Evolutionary conservation across 805 yeast species (phyloP), one percentile per base, ranked within the genome.

Genomic region (Martiniozyma abietophila): DNA sequence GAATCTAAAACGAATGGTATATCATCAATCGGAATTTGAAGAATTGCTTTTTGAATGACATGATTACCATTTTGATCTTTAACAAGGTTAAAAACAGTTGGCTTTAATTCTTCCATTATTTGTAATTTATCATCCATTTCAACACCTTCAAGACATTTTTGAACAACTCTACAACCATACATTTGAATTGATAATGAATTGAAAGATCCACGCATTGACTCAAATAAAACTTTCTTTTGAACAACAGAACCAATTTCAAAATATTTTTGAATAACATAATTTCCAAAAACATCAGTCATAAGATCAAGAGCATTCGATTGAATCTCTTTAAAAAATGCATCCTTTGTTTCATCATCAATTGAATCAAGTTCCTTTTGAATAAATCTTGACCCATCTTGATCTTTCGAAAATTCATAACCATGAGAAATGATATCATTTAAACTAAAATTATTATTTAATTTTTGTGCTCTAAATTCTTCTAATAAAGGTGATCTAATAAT

Each of bases 81-180:
- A 40, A 89, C 82, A 57, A 89, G 71, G 38, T 69, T 68, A 34
- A 77, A 50, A 17, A 80, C 75, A 42, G 69, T 66, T 8, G 45
- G 44, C 34, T 67, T 71, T 41, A 92, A 63, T 58, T 92, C 98
- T 18, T 65, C 63, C 32, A 85, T 74, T 21, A 92, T 66, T 22
- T 57, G 57, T 18, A 78, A 65, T 56, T 83, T 92, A 43, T 82
- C 81, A 1, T 69, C 71, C 8, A 71, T 55, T 3, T 64, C 64
- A 27, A 84, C 66, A 41, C 74, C 76, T 54, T 84, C 96, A 35
- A 92, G 65, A 1, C 96, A 96, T 50, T 85, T 72, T 59, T 92
- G 99, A 23, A 92, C 94, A 31, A 92, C 98, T 45, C 99, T 71
- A 55, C 99, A 92, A 2, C 97, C 97, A 56, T 92, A 92, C 96